Evolutionary conservation across 352 stramenopile species (phyloP).

Genomic region (Phytophthora fragariae): DNA sequence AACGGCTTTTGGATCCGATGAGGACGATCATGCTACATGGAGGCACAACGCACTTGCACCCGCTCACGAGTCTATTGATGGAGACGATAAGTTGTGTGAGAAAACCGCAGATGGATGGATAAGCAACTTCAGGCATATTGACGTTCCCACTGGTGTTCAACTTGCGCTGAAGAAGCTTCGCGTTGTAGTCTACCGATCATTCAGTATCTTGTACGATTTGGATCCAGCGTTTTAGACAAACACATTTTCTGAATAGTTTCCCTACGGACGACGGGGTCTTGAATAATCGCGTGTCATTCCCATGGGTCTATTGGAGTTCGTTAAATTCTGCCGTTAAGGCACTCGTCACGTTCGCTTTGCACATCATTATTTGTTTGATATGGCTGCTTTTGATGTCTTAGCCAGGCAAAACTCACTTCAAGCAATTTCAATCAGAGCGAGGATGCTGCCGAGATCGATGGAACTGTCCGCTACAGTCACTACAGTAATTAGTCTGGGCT

Average conservation of each 20-base stretch:
- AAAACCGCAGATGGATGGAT: neutral
- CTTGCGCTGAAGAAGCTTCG: neutral
- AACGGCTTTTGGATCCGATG: neutral
- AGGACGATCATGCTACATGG: constrained; percentile 6
- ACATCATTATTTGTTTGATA: neutral
- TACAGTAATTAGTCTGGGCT: no score
- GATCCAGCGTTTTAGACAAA: constrained; percentile 23
- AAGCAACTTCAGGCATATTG: neutral
- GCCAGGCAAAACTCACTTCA: neutral
- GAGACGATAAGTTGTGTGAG: neutral
- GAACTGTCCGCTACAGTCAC: neutral
- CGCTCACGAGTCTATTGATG: neutral
- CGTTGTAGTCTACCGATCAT: constrained; percentile 23
- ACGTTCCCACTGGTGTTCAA: neutral
- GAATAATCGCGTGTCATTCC: constrained; percentile 12
- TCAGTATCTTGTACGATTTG: constrained; percentile 30
- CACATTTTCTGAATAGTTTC: constrained; percentile 12
- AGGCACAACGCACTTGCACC: neutral
- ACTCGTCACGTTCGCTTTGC: neutral
- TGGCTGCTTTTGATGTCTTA: constrained; percentile 15
- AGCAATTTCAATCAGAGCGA: constrained; percentile 7
- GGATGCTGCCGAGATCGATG: neutral
- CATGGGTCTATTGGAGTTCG: constrained; percentile 8
- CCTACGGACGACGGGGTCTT: constrained; percentile 29
- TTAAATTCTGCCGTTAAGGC: constrained; percentile 1